Evolutionary conservation across 1,139 yeast genomes (phyloP).

Genomic region (Pneumocystis canis): DNA sequence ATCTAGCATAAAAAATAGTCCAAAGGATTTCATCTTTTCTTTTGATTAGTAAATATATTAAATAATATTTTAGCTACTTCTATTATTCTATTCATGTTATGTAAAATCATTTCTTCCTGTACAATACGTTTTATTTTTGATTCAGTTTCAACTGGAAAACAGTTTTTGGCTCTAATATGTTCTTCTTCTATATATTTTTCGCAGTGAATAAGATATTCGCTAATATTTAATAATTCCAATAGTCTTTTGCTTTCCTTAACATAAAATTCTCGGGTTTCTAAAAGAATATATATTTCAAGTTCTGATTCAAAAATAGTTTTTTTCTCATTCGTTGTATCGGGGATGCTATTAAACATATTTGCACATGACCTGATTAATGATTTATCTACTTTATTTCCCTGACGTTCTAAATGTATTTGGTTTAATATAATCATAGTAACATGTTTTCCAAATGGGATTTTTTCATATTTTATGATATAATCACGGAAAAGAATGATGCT

Average conservation of each 20-base stretch:
- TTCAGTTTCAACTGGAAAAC: constrained; percentile 40
- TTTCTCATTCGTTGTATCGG: constrained; percentile 26
- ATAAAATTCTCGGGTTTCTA: constrained; percentile 45
- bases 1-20: constrained; percentile 43
- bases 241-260: constrained; percentile 33
- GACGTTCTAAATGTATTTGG: constrained; percentile 46
- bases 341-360: constrained; percentile 54
- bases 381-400: constrained; percentile 46
- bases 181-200: constrained; percentile 44
- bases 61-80: constrained; percentile 20
- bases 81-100: constrained; percentile 40
- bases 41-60: neutral
- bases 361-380: constrained; percentile 47
- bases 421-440: constrained; percentile 39
- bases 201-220: constrained; percentile 42
- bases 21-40: constrained; percentile 31
- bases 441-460: constrained; percentile 38
- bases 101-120: constrained; percentile 49
- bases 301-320: constrained; percentile 42
- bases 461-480: constrained; percentile 29
- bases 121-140: constrained; percentile 43
- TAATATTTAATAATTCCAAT: constrained; percentile 32
- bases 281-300: constrained; percentile 54
- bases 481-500: constrained; percentile 50
- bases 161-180: constrained; percentile 39